Conservation (phyloP, 1,284 basidiomycete genomes). For the Ustilago trichophora region DNA sequence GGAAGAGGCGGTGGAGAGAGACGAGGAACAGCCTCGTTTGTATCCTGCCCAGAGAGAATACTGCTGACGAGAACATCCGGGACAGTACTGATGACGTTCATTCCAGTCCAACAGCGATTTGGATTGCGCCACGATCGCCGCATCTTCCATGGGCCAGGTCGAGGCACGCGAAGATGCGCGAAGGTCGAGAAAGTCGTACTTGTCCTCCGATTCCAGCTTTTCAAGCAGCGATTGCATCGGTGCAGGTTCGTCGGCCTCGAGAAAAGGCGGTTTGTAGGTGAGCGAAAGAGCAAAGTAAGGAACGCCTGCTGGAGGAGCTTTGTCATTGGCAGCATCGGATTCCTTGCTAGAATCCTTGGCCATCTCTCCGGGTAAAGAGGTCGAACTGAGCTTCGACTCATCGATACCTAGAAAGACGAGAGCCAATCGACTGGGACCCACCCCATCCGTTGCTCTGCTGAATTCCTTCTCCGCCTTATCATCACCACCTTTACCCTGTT, state of each 20-base stretch:
- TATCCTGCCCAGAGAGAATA: conserved; percentile 95
- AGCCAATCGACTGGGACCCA: conserved; percentile 46
- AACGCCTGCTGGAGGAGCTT: conserved; percentile 39
- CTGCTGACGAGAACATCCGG: conserved; percentile 81
- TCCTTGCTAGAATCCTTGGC: conserved; percentile 11
- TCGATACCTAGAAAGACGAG: conserved; percentile 62
- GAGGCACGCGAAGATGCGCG: conserved; percentile 47
- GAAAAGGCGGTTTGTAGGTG: conserved; percentile 37
- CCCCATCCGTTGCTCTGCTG: conserved; percentile 38
- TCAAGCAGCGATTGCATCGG: conserved; percentile 37
- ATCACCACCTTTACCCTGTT: not conserved
- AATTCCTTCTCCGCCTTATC: conserved; percentile 44
- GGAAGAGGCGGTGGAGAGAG: conserved; percentile 45
- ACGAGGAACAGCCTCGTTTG: conserved; percentile 80
- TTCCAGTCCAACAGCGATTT: conserved; percentile 64
- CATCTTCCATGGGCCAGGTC: conserved; percentile 44
- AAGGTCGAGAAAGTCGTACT: conserved; percentile 60
- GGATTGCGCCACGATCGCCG: conserved; percentile 57
- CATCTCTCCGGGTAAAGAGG: conserved; percentile 41
- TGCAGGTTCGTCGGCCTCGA: not conserved
- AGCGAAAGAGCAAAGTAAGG: conserved; percentile 64
- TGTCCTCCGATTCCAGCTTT: conserved; percentile 16
- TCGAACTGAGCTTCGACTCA: conserved; percentile 20
- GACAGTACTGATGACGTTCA: conserved; percentile 76
- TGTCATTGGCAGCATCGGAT: conserved; percentile 6